Evolutionary conservation across 2,329 filamentous ascomycete species (phyloP).

Genomic region (Fusarium ambrosium): DNA sequence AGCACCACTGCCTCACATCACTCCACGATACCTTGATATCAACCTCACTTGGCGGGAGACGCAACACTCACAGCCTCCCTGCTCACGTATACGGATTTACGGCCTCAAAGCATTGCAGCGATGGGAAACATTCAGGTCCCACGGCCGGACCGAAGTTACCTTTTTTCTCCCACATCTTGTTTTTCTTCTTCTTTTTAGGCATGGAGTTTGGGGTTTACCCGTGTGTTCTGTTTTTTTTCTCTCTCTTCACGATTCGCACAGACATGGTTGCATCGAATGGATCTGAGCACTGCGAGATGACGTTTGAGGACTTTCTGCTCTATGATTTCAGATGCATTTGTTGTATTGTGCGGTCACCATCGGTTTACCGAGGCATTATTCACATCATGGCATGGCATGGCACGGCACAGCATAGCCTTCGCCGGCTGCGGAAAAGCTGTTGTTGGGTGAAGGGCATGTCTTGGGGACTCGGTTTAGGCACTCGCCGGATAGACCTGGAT

Average conservation of each 20-base stretch:
- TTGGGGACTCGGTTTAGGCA: constrained; percentile 24
- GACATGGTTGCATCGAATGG: constrained; percentile 38
- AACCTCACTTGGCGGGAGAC: constrained; percentile 23
- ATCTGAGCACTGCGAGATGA: constrained; percentile 30
- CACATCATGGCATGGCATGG: background rate
- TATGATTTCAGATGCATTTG: constrained; percentile 32
- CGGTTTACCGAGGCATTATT: constrained; percentile 17
- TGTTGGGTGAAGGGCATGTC: background rate
- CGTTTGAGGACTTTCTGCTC: constrained; percentile 25
- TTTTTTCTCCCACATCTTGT: constrained; percentile 5
- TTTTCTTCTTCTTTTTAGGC: constrained; percentile 37
- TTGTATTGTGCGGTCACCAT: constrained; percentile 30
- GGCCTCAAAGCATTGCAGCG: constrained; percentile 39
- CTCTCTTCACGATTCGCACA: constrained; percentile 33
- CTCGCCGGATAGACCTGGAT: constrained; percentile 29
- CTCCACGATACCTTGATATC: constrained; percentile 11
- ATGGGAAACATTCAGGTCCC: constrained; percentile 19
- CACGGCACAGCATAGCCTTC: background rate
- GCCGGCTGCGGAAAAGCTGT: background rate
- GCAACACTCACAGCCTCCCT: constrained; percentile 20
- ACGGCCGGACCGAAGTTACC: constrained; percentile 32
- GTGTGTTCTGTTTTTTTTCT: constrained; percentile 25
- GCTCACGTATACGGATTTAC: constrained; percentile 35
- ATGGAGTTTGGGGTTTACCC: constrained; percentile 37
- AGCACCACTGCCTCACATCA: constrained; percentile 7